Conservation (phyloP, 2,329 filamentous ascomycete genomes). For the Didymella sp. region DNA sequence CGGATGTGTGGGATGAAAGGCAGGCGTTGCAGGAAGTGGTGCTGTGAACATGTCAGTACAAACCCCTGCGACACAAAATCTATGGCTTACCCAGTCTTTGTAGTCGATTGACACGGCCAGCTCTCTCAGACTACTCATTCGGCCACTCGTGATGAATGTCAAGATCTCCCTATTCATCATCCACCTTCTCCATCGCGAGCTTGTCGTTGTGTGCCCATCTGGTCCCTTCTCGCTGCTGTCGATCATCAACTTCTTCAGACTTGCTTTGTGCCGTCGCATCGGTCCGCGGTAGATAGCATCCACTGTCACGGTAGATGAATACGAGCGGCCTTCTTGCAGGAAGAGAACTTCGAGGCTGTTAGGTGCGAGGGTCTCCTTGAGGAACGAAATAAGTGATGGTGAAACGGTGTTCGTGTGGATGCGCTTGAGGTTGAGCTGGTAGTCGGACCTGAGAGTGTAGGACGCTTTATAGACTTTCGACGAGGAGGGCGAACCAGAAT, state of each 20-base stretch:
- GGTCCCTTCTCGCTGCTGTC: slow-evolving; percentile 69
- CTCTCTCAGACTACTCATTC: slow-evolving; percentile 74
- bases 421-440: slow-evolving; percentile 69
- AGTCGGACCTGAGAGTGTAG: slow-evolving; percentile 50
- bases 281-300: slow-evolving; percentile 74
- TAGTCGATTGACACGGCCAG: slow-evolving; percentile 76
- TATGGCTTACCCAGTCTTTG: slow-evolving; percentile 73
- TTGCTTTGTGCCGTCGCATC: slow-evolving; percentile 72
- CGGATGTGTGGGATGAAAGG: slow-evolving; percentile 73
- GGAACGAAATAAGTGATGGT: slow-evolving; percentile 71
- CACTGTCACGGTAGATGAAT: slow-evolving; percentile 67
- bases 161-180: slow-evolving; percentile 72
- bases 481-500: slow-evolving; percentile 46
- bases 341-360: slow-evolving; percentile 82
- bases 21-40: slow-evolving; percentile 78
- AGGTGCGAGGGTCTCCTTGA: slow-evolving; percentile 78
- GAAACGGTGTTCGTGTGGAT: slow-evolving; percentile 79
- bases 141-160: slow-evolving; percentile 76
- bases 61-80: not conserved
- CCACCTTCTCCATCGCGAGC: slow-evolving; percentile 70
- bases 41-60: slow-evolving; percentile 56
- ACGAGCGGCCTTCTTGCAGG: slow-evolving; percentile 69
- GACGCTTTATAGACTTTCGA: slow-evolving; percentile 48
- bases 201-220: slow-evolving; percentile 49
- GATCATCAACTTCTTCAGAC: slow-evolving; percentile 75